Evolutionary conservation across 345 rosid species (phyloP).

Genomic region (Pugionium dolabratum): DNA sequence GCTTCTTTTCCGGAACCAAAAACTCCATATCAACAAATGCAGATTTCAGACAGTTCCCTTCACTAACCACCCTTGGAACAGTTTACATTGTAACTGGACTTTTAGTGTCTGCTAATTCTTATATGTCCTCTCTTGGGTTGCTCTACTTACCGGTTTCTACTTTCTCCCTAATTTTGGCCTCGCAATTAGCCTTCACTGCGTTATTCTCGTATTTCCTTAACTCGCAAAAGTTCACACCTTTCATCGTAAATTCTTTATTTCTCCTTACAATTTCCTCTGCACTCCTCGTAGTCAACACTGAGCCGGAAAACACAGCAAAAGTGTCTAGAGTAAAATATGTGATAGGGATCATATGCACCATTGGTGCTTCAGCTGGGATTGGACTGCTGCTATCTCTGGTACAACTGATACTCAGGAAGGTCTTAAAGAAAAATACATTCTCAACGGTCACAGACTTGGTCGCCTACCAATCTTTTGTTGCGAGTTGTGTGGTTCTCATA

Average conservation of each 20-base stretch:
- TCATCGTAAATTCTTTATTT: slow-evolving; percentile 44
- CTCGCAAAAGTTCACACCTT: slow-evolving; percentile 51
- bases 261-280: slow-evolving; percentile 56
- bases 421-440: slow-evolving; percentile 43
- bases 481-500: slow-evolving; percentile 40
- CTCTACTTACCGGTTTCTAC: slow-evolving; percentile 56
- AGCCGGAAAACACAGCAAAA: slow-evolving; percentile 4
- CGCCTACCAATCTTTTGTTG: slow-evolving; percentile 44
- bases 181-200: slow-evolving; percentile 57
- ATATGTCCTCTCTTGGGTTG: slow-evolving; percentile 52
- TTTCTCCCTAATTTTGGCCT: slow-evolving; percentile 46
- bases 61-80: slow-evolving; percentile 24
- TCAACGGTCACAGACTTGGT: slow-evolving; percentile 47
- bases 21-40: slow-evolving; percentile 6
- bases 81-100: slow-evolving; percentile 48
- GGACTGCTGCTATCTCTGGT: slow-evolving; percentile 47
- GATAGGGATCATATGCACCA: slow-evolving; percentile 51
- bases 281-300: slow-evolving; percentile 43
- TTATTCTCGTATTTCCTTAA: slow-evolving; percentile 55
- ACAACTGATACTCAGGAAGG: slow-evolving; percentile 49
- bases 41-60: slow-evolving; percentile 1
- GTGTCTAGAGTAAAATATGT: slow-evolving; percentile 36
- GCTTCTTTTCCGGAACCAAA: slow-evolving; percentile 35
- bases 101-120: slow-evolving; percentile 34
- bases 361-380: slow-evolving; percentile 47